Evolutionary conservation across 2,329 filamentous ascomycete genomes (phyloP), one percentile per base, ranked within the genome.

Genomic region (Teratosphaeria gauchensis): DNA sequence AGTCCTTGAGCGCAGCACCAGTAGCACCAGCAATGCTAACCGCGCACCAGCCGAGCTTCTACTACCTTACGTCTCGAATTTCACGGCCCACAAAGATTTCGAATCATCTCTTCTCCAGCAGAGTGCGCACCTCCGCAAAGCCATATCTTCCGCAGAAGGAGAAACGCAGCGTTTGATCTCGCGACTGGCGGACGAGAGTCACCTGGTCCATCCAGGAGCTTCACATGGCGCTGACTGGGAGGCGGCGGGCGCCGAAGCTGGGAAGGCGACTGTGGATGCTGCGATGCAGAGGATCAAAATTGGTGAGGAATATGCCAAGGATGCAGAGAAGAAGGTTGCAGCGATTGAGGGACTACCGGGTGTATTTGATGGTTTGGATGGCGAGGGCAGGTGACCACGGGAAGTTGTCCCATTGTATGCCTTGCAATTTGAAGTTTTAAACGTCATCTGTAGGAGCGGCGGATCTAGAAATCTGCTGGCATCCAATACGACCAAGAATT

Each of bases 151-250:
- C 2, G 62, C 66, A 8, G 66, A 69, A 38, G 31, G 57, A 0
- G 65, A 64, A 32, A 69, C 66, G 11, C 61, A 66, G 11, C 63
- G 64, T 3, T 56, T 70, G 5, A 54, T 72, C 8, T 54, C 59
- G 2, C 64, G 69, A 12, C 60, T 71, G 8, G 68, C 68, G n/a
- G 69, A 71, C 53, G 71, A 73, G 56, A 73, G 71, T 33, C 71
- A 72, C 61, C 59, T 73, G 14, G 65, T 73, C 1, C 63, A 66
- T 21, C 67, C 68, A 9, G 63, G 64, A n/a, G 59, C 65, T 19
- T 59, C 61, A 3, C 60, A 59, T 11, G 68, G 66, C 4, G 57
- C 56, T 53, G 66, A 69, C 21, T 71, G 69, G 69, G 59, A 61
- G 9, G 56, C 61, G 19, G 68, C 69, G 3, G 66, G 62, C 3